Base-by-base conservation (phyloP, 2,329 filamentous ascomycete species). In the Talaromyces sp. region DNA sequence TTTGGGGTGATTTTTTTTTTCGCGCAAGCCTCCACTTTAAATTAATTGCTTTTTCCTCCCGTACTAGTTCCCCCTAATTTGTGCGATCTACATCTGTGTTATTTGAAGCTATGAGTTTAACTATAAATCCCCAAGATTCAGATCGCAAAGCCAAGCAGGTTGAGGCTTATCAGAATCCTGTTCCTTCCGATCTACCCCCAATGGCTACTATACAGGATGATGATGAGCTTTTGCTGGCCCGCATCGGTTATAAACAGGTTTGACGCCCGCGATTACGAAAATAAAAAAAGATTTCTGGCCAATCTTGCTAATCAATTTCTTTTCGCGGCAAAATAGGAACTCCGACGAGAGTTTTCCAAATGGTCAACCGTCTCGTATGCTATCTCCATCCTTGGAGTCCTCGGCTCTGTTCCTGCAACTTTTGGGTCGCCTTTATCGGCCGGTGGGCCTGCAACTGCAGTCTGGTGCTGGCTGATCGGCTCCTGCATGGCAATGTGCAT, bases 351-450 rank as follows among this genome's bases (percentile, higher is more conserved):
- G 60, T 87, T 87, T 64, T 86, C 81, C 33, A 84, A 82, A 77
- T 86, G 83, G 83, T 86, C 83, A 3, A 86, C 84, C 2, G 75
- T 86, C 3, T 86, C 84, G 3, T 87, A 86, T 69, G 84, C 84
- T 22, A 85, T 87, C 55, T 86, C 84, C 10, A 85, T 87, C 55
- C 72, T 86, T 5, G 84, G 84, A 27, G 83, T 87, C 2, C 67
- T 87, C 2, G 84, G 84, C n/a, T 86, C 84, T 0, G 83, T 86
- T 1, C 84, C 84, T 24, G 83, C 84, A 17, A 86, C 83, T 1
- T 85, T 85, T 62, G 82, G 81, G 10, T 78, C 77, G 33, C 84
- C 84, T 1, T 74, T 87, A 55, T 73, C 72, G 27, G 77, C 82
- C 22, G 84, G 85, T 27, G 85, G 85, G 0, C 84, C 85, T 45